Evolutionary conservation across 2,329 filamentous ascomycete species (phyloP), one percentile per base, ranked within the genome.

Genomic region (Paecilomyces variotii): DNA sequence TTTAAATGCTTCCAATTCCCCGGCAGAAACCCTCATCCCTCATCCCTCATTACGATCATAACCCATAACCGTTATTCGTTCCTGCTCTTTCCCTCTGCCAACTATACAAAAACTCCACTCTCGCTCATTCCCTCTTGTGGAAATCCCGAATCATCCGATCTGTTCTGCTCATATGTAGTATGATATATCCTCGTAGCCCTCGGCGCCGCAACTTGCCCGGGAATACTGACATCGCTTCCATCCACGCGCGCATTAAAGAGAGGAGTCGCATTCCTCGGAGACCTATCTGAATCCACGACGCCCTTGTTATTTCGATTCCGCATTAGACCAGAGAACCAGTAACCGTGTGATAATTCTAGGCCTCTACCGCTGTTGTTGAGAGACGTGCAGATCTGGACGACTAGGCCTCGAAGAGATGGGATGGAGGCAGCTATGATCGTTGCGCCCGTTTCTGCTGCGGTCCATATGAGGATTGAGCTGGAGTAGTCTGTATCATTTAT

Each of bases 361-460:
- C 14, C 14, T 45, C 35, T 19, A 11, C 32, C 14, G n/a, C 35
- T 45, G 5, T 45, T 45, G 35, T n/a, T 45, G 35, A 45, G 35
- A 24, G 35, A 45, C 6, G 35, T 45, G 35, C 35, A 63, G 1
- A 63, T 28, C 24, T 27, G 54, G 19, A 52, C 26, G 25, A 70
- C 63, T 28, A 72, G 62, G 12, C 69, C 68, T 52, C 67, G 70
- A 9, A 72, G 58, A 2, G 67, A 64, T 4, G 70, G 66, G 4
- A 69, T 68, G 2, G 67, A 66, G 11, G 67, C 67, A 9, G 67
- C 68, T 14, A 68, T 64, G 14, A 72, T 69, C 12, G 66, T 63
- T 14, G 70, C 51, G 50, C 67, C 66, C 7, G 67, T 62, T 59
- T 71, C 70, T n/a, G 71, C 59, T 1, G 67, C 60, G 2, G 64